Percentiles rank a stretch among this genome's conserved stretches.
Conservation (phyloP, 2,329 filamentous ascomycete species). For the Grosmannia clavigera region DNA sequence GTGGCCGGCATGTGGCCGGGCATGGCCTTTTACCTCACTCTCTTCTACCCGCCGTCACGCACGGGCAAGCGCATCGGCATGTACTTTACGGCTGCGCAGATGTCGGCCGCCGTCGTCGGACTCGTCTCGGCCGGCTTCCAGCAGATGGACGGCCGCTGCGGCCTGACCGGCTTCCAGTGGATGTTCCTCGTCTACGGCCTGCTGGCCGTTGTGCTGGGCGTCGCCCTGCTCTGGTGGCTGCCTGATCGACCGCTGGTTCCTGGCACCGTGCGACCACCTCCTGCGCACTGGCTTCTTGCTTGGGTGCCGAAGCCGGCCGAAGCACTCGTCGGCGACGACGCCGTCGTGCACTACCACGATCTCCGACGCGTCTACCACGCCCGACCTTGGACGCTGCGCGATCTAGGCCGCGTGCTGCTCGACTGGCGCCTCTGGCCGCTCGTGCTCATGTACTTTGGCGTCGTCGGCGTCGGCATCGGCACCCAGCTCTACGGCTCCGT, state of each 20-base stretch:
- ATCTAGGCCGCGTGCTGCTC: slow-evolving; percentile 57
- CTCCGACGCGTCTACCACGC: slow-evolving; percentile 69
- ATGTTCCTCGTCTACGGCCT: slow-evolving; percentile 88
- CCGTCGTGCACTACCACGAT: slow-evolving; percentile 70
- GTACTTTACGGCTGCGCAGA: slow-evolving; percentile 76
- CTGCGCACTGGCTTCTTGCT: slow-evolving; percentile 38
- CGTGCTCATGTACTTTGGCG: slow-evolving; percentile 85
- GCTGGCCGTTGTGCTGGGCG: slow-evolving; percentile 57
- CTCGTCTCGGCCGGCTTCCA: slow-evolving; percentile 87
- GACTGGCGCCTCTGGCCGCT: slow-evolving; percentile 88
- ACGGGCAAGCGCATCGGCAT: slow-evolving; percentile 80
- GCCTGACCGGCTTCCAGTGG: slow-evolving; percentile 75
- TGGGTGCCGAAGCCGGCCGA: slow-evolving; percentile 60
- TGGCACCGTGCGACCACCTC: slow-evolving; percentile 41
- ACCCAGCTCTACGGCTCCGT: slow-evolving; percentile 80
- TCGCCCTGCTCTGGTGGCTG: slow-evolving; percentile 76
- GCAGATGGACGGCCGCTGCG: slow-evolving; percentile 68
- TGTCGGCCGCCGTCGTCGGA: slow-evolving; percentile 80
- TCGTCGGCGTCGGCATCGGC: slow-evolving; percentile 84
- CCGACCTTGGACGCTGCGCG: slow-evolving; percentile 57
- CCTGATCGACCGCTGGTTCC: slow-evolving; percentile 70
- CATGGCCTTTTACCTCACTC: slow-evolving; percentile 83
- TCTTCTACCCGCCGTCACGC: slow-evolving; percentile 80
- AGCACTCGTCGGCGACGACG: slow-evolving; percentile 64
- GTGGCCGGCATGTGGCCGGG: slow-evolving; percentile 93